Evolutionary conservation across 768 basidiomycete genomes (phyloP).

Genomic region (Lentinus tigrinus): DNA sequence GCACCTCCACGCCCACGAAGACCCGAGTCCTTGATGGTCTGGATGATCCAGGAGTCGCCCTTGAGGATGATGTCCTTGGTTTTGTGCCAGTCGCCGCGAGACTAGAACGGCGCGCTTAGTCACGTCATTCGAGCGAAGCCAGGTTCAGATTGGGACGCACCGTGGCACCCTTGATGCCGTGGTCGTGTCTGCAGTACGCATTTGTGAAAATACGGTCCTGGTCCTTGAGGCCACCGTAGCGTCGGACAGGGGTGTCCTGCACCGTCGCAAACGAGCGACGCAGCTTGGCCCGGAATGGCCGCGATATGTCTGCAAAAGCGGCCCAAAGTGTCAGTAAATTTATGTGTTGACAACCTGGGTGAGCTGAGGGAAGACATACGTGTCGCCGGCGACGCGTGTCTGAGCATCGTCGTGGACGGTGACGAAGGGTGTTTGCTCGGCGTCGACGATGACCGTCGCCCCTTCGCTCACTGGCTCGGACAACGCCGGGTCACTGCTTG

Average conservation of each 20-base stretch:
- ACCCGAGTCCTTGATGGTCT: conserved; percentile 94
- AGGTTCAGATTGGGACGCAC: conserved; percentile 45
- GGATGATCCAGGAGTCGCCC: conserved; percentile 96
- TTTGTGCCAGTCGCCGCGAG: conserved; percentile 96
- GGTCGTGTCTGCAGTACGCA: conserved; percentile 83
- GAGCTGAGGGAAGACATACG: conserved; percentile 17
- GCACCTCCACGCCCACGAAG: conserved; percentile 95
- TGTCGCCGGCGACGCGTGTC: conserved; percentile 26
- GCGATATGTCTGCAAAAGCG: conserved; percentile 19
- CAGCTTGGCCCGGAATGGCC: conserved; percentile 30
- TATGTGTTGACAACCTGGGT: neutral
- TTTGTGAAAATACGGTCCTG: conserved; percentile 95
- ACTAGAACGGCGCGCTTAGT: conserved; percentile 39
- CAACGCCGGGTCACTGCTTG: conserved; percentile 17
- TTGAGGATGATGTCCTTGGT: conserved; percentile 96
- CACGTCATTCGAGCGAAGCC: neutral
- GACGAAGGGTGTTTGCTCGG: conserved; percentile 19
- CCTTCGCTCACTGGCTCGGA: conserved; percentile 12
- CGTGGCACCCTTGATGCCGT: conserved; percentile 89
- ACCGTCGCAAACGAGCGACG: conserved; percentile 64
- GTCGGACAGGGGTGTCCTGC: conserved; percentile 81
- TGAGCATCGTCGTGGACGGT: conserved; percentile 30
- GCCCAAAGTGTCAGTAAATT: neutral
- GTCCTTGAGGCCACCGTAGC: conserved; percentile 93
- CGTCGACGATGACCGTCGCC: conserved; percentile 13